Percentiles rank a stretch among this genome's conserved stretches.
phyloP scores from a whole-genome alignment of 2,329 filamentous ascomycete species.

The Cordyceps cateniannulata region DNA sequence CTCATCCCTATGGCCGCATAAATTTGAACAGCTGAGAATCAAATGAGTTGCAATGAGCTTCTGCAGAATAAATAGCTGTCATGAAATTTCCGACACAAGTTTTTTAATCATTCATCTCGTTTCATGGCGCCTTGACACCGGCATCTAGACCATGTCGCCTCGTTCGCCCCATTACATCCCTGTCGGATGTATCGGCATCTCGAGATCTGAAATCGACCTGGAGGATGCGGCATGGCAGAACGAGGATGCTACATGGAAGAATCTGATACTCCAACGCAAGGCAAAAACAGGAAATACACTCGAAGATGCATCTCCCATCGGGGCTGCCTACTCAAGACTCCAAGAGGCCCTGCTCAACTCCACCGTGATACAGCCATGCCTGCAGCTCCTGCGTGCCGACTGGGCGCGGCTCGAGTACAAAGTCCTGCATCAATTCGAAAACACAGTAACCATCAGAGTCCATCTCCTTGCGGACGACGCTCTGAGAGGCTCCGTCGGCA shows the following conservation, averaged over 20 bases:
- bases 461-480: conserved; percentile 63
- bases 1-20: no score
- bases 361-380: conserved; percentile 18
- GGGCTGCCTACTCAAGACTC: conserved; percentile 17
- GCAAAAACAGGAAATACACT: not conserved
- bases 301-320: not conserved
- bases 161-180: conserved; percentile 30
- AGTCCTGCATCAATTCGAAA: conserved; percentile 15
- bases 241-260: not conserved
- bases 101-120: not conserved
- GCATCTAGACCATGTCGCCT: conserved; percentile 16
- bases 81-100: not conserved
- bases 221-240: conserved; percentile 2
- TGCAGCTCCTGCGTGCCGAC: conserved; percentile 25
- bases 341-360: conserved; percentile 25
- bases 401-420: conserved; percentile 42
- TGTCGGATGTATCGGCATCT: conserved; percentile 32
- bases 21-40: no score
- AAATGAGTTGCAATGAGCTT: no score
- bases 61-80: not conserved
- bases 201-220: conserved; percentile 14
- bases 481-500: conserved; percentile 44
- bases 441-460: conserved; percentile 39
- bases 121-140: not conserved
- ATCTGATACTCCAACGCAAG: not conserved